Conservation (phyloP, 2,329 filamentous ascomycete species). For the Plectosphaerella sp. region DNA sequence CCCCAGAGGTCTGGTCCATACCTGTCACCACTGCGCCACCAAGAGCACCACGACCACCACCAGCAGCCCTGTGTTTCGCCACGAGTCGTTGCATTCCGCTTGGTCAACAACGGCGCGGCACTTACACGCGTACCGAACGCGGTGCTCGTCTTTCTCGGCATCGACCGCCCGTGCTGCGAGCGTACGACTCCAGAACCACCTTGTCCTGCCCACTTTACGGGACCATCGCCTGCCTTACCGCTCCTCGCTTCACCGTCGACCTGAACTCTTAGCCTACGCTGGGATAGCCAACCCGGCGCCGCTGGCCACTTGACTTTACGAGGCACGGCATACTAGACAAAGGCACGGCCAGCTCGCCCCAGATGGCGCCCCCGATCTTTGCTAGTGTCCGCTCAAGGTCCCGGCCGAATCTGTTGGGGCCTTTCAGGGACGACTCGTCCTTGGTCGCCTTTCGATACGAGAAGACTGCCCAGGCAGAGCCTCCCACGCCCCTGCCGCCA, state of each 20-base stretch:
- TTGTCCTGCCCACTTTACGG: no score
- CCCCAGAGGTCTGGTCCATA: no score
- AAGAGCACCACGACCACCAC: no score
- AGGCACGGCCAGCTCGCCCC: background rate
- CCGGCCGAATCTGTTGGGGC: constrained; percentile 25
- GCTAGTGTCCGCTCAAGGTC: constrained; percentile 38
- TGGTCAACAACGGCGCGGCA: no score
- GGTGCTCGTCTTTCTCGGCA: no score
- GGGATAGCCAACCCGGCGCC: background rate
- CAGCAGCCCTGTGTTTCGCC: no score
- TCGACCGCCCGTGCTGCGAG: no score
- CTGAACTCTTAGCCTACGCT: background rate
- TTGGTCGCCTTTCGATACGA: constrained; percentile 58
- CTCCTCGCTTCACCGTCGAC: background rate
- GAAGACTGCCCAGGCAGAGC: constrained; percentile 52
- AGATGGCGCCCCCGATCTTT: constrained; percentile 34
- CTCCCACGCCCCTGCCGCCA: constrained; percentile 49
- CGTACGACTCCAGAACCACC: no score
- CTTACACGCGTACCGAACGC: no score
- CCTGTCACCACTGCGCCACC: no score
- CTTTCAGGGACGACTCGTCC: constrained; percentile 43
- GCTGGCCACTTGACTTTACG: background rate
- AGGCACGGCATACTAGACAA: background rate
- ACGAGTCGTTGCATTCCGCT: no score
- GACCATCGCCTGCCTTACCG: no score